Evolutionary conservation across 495 filamentous ascomycete species (phyloP).

Genomic region (Schizothecium vesticola): DNA sequence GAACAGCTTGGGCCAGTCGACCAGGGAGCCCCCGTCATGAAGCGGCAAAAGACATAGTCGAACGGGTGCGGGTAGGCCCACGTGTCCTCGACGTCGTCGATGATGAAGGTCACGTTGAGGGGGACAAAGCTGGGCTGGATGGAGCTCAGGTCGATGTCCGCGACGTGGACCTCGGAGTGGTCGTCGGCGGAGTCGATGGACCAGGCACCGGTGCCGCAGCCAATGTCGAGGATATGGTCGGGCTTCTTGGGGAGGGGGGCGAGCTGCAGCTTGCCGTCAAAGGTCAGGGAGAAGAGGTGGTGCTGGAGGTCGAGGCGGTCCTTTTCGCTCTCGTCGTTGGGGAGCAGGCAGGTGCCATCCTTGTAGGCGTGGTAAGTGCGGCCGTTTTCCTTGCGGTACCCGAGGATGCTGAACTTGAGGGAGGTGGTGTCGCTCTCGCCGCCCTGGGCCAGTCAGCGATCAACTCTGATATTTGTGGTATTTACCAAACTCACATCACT

Average conservation of each 20-base stretch:
- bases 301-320: conserved; percentile 25
- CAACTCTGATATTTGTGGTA: not conserved
- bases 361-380: conserved; percentile 47
- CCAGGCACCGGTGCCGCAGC: conserved; percentile 27
- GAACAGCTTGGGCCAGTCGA: conserved; percentile 39
- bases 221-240: conserved; percentile 21
- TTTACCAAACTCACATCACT: not conserved
- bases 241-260: not conserved
- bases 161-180: conserved; percentile 19
- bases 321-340: conserved; percentile 21
- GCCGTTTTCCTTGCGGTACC: conserved; percentile 39
- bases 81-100: conserved; percentile 39
- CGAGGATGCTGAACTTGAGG: conserved; percentile 14
- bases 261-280: conserved; percentile 16
- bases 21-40: conserved; percentile 37
- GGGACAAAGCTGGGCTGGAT: conserved; percentile 35
- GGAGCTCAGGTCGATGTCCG: conserved; percentile 40
- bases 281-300: conserved; percentile 16
- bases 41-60: conserved; percentile 44
- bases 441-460: not conserved
- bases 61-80: conserved; percentile 41
- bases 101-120: conserved; percentile 33
- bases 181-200: conserved; percentile 24
- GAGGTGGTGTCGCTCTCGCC: not conserved
- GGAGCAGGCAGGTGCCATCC: conserved; percentile 25